Percentiles rank a stretch among this genome's conserved stretches.
Evolutionary conservation across 1,284 basidiomycete genomes (phyloP).

Genomic region (Phellopilus nigrolimitatus): DNA sequence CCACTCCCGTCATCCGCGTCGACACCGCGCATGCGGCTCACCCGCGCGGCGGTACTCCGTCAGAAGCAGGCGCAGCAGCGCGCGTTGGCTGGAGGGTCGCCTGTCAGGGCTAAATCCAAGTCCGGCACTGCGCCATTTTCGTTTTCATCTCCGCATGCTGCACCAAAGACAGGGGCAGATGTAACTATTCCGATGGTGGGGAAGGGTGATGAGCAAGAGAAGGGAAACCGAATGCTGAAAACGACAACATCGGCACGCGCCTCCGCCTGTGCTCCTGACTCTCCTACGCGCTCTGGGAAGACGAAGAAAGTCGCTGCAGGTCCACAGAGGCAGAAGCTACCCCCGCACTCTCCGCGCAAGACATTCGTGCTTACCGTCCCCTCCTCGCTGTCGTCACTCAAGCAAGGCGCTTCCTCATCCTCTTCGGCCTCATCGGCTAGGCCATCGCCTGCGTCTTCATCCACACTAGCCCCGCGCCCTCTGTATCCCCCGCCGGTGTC

Average conservation of each 20-base stretch:
- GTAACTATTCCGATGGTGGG: too few relatives aligned
- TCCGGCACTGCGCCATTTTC: neutral
- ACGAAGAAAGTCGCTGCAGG: neutral
- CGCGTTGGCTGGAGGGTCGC: neutral
- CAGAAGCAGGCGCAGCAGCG: constrained; percentile 11
- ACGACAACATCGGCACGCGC: too few relatives aligned
- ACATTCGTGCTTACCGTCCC: constrained; percentile 18
- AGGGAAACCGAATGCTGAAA: too few relatives aligned
- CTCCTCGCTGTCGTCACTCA: constrained; percentile 18
- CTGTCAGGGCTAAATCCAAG: neutral
- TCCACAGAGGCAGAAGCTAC: neutral
- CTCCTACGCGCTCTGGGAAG: neutral
- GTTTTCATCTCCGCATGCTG: neutral
- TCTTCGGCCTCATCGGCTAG: neutral
- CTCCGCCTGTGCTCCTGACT: neutral
- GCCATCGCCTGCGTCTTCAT: neutral
- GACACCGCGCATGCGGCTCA: constrained; percentile 16
- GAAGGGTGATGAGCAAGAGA: too few relatives aligned
- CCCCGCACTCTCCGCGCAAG: constrained; percentile 8
- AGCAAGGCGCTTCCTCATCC: neutral
- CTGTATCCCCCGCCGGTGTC: constrained; percentile 16
- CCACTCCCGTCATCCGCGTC: neutral
- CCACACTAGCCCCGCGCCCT: constrained; percentile 9
- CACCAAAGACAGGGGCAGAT: neutral
- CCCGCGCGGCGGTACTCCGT: constrained; percentile 15